phyloP scores from a whole-genome alignment of 2,329 filamentous ascomycete genomes.

The Fusarium sublunatum region DNA sequence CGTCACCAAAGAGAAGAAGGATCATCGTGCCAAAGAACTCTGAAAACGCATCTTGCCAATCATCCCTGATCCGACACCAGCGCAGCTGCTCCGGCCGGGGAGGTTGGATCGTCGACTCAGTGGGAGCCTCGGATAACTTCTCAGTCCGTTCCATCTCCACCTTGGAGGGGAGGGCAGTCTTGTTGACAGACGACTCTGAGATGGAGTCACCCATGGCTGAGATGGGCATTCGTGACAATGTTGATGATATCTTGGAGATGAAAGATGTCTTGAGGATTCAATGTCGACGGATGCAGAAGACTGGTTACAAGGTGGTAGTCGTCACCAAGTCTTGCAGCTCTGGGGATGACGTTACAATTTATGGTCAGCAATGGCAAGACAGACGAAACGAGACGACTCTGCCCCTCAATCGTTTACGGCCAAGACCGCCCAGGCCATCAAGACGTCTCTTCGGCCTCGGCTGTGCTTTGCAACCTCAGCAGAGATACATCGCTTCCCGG shows the following conservation, averaged over 20 bases:
- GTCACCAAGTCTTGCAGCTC: constrained; percentile 23
- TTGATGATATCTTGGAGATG: not conserved
- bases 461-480: not conserved
- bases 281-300: constrained; percentile 17
- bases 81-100: constrained; percentile 43
- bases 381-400: constrained; percentile 6
- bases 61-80: constrained; percentile 66
- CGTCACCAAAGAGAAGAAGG: constrained; percentile 75
- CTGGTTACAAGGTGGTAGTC: constrained; percentile 26
- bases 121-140: constrained; percentile 40
- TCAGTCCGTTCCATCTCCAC: constrained; percentile 48
- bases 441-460: constrained; percentile 21
- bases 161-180: constrained; percentile 47
- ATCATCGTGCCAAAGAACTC: constrained; percentile 77
- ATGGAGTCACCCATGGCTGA: constrained; percentile 47
- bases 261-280: not conserved
- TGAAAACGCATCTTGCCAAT: constrained; percentile 68
- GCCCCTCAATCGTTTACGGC: constrained; percentile 28
- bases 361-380: constrained; percentile 33
- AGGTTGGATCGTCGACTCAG: constrained; percentile 28
- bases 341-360: constrained; percentile 42
- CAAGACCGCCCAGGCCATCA: constrained; percentile 6
- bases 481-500: constrained; percentile 5
- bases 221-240: constrained; percentile 45
- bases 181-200: constrained; percentile 51